Evolutionary conservation across 2,329 filamentous ascomycete genomes (phyloP), one percentile per base, ranked within the genome.

Genomic region (Microsporum canis): DNA sequence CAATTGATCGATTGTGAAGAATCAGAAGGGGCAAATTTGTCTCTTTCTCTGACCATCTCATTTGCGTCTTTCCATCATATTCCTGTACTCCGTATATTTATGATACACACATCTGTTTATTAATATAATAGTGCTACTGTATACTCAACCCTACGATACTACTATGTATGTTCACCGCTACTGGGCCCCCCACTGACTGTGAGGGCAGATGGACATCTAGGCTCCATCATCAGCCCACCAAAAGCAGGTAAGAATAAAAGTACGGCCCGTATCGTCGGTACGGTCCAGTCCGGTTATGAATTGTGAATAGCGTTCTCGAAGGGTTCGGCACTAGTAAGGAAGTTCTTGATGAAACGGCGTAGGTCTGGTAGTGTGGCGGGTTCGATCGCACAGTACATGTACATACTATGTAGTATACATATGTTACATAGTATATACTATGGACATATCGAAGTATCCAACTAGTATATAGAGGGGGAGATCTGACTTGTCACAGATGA

Each of bases 181-280:
- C 17, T 23, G 17, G 17, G 17, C 17, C 17, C 17, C 17, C 17
- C 17, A 23, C 17, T 23, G 17, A 23, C 17, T 23, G 17, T 23
- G 17, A 23, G 17, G 17, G 17, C 17, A 23, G 17, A 23, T 23
- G 17, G 17, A 23, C 17, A 23, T 23, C 17, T 23, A 23, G 17
- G 17, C 17, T 23, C 17, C 17, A 23, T 23, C 17, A 23, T 14
- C 5, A 39, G 38, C 38, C 38, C 38, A 4, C 10, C 10, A 31
- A 31, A 12, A 14, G 47, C 23, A 8, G 23, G 41, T 36, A 36
- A 36, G 10, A 8, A 47, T 47, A 27, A 23, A 47, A 23, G n/a
- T 47, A 47, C 49, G 49, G 49, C 49, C 49, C 49, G 49, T 53
- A 53, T 53, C 49, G 49, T 53, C 49, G 49, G 49, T 53, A 53